Evolutionary conservation across 768 basidiomycete species (phyloP).

Genomic region (Tylopilus plumbeoviolaceoides): DNA sequence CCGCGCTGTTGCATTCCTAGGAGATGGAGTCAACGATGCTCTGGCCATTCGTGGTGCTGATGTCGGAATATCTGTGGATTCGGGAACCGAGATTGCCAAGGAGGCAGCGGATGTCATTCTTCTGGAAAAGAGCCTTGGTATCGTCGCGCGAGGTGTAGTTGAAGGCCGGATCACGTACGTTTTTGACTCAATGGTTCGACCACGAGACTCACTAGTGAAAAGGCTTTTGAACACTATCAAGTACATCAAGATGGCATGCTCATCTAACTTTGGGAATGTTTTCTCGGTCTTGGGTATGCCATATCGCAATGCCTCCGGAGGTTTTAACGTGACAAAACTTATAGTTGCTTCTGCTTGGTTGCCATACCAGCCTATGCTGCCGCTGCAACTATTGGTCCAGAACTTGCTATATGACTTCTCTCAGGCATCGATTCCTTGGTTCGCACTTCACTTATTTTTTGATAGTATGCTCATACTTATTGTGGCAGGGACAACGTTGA

Average conservation of each 20-base stretch:
- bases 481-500: conserved; percentile 34
- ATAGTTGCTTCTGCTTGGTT: conserved; percentile 36
- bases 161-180: conserved; percentile 33
- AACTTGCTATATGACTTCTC: conserved; percentile 36
- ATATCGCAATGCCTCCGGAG: neutral
- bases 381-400: conserved; percentile 30
- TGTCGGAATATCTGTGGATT: conserved; percentile 33
- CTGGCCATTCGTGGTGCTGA: conserved; percentile 31
- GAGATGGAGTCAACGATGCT: conserved; percentile 31
- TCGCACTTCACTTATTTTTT: neutral
- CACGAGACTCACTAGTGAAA: conserved; percentile 10
- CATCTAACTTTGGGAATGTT: conserved; percentile 35
- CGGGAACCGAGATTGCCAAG: conserved; percentile 34
- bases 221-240: conserved; percentile 36
- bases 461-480: conserved; percentile 3
- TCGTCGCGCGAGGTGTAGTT: conserved; percentile 31
- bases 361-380: conserved; percentile 36
- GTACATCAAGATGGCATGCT: conserved; percentile 37
- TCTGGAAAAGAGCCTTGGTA: conserved; percentile 33
- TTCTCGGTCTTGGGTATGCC: conserved; percentile 30
- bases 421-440: conserved; percentile 36
- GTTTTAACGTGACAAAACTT: neutral
- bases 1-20: conserved; percentile 30
- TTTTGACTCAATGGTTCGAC: neutral
- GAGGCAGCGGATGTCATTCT: conserved; percentile 37